A percentile compares a stretch with the other conserved stretches of the same genome.
Conservation (phyloP, 805 yeast species). For the Ogataea neopini region DNA sequence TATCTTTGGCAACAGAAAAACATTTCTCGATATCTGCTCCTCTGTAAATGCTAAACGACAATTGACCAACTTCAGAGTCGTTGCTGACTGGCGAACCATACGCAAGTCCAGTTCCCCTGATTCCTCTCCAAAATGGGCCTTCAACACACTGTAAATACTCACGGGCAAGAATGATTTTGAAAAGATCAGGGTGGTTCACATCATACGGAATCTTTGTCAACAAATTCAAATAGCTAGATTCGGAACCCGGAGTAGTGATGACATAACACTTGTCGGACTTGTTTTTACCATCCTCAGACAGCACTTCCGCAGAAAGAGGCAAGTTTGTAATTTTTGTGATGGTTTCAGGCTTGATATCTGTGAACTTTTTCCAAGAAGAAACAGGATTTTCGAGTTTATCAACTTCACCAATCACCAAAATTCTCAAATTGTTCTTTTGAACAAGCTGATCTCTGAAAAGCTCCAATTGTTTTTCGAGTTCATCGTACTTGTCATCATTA, state of each 20-base stretch:
- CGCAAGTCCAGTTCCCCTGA: constrained; percentile 92
- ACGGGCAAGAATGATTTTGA: constrained; percentile 69
- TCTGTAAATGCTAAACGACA: constrained; percentile 70
- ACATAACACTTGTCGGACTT: constrained; percentile 60
- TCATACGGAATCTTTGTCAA: constrained; percentile 60
- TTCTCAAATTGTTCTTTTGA: constrained; percentile 58
- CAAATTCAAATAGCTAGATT: constrained; percentile 68
- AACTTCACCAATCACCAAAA: constrained; percentile 72
- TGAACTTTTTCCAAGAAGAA: constrained; percentile 52
- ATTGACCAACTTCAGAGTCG: constrained; percentile 63
- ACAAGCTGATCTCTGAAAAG: constrained; percentile 53
- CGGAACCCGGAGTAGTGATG: constrained; percentile 79
- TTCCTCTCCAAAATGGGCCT: constrained; percentile 96
- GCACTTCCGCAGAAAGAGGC: constrained; percentile 55
- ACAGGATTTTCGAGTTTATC: constrained; percentile 54
- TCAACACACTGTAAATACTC: constrained; percentile 84
- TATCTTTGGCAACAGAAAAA: constrained; percentile 56
- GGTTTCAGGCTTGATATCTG: constrained; percentile 7
- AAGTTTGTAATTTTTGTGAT: constrained; percentile 28
- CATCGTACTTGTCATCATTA: constrained; percentile 52
- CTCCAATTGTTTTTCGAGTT: constrained; percentile 52
- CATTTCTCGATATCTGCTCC: constrained; percentile 80
- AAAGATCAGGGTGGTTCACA: constrained; percentile 58
- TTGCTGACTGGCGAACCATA: constrained; percentile 75
- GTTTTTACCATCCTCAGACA: constrained; percentile 54